Conservation (phyloP, 805 yeast genomes). For the Candida krabiensis region DNA sequence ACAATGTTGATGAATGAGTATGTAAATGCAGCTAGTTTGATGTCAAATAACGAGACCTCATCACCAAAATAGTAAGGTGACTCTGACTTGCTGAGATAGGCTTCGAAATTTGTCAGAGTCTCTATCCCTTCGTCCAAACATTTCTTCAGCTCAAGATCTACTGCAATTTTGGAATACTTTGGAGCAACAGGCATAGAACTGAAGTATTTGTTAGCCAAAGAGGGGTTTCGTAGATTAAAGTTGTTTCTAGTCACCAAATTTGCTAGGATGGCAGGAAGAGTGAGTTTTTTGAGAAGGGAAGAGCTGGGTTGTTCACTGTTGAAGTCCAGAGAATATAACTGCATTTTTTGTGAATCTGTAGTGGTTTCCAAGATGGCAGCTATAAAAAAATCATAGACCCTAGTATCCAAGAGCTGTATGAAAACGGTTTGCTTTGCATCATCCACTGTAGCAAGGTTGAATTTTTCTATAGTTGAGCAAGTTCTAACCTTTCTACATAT, state of each 20-base stretch:
- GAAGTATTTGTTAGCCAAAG: slow-evolving; percentile 17
- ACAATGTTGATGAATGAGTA: slow-evolving; percentile 18
- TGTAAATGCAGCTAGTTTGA: slow-evolving; percentile 23
- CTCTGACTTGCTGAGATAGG: slow-evolving; percentile 1
- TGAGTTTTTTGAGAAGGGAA: slow-evolving; percentile 9
- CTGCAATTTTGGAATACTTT: slow-evolving; percentile 5
- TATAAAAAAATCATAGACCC: slow-evolving; percentile 49
- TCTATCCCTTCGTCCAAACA: slow-evolving; percentile 19
- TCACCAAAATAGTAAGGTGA: slow-evolving; percentile 13
- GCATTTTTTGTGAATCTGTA: slow-evolving; percentile 1
- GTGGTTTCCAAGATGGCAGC: slow-evolving; percentile 9
- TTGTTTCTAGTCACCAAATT: slow-evolving; percentile 9
- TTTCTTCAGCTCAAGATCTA: slow-evolving; percentile 12
- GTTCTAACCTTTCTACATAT: slow-evolving; percentile 38
- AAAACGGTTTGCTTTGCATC: slow-evolving; percentile 35
- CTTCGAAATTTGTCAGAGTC: slow-evolving; percentile 12
- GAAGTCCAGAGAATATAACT: slow-evolving; percentile 14
- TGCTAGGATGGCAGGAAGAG: slow-evolving; percentile 8
- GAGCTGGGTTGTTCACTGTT: not conserved
- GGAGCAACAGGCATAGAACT: slow-evolving; percentile 7
- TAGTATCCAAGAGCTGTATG: slow-evolving; percentile 44
- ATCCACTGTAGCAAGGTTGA: slow-evolving; percentile 33
- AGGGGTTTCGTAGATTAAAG: slow-evolving; percentile 36
- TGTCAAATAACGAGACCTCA: slow-evolving; percentile 22
- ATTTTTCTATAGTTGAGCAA: slow-evolving; percentile 36